These are phyloP conservation scores for Xylaria flabelliformis DNA, from an alignment of 495 filamentous ascomycete genomes.

Conservation along the genomic window DNA sequence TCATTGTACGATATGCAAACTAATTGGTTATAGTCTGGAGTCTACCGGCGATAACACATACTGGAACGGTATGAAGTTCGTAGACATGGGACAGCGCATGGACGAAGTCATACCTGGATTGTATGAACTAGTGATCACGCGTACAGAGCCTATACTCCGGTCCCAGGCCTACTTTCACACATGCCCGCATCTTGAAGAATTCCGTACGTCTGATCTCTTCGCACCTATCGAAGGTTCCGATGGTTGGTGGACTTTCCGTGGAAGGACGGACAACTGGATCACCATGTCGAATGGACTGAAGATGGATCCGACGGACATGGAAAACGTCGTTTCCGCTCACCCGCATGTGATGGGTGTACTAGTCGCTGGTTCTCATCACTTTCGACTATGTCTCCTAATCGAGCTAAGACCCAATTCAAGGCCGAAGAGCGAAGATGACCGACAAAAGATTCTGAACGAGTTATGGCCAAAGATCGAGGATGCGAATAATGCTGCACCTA, in stretches of 20 bases:
- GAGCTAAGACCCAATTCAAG: slow-evolving; percentile 41
- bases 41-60: slow-evolving; percentile 31
- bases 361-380: slow-evolving; percentile 52
- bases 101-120: slow-evolving; percentile 39
- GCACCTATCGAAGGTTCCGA: slow-evolving; percentile 46
- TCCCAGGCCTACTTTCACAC: slow-evolving; percentile 43
- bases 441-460: slow-evolving; percentile 1
- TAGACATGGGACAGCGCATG: slow-evolving; percentile 41
- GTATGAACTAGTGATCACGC: slow-evolving; percentile 39
- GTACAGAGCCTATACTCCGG: slow-evolving; percentile 32
- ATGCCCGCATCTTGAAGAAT: slow-evolving; percentile 54
- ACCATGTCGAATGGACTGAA: slow-evolving; percentile 65
- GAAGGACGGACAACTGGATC: slow-evolving; percentile 61
- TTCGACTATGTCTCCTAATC: slow-evolving; percentile 54
- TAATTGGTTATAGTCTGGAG: slow-evolving; percentile 25
- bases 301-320: slow-evolving; percentile 57
- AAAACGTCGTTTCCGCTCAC: slow-evolving; percentile 47
- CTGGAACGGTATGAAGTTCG: slow-evolving; percentile 38
- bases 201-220: slow-evolving; percentile 60
- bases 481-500: slow-evolving; percentile 31
- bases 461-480: slow-evolving; percentile 35
- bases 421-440: background rate
- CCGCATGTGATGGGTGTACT: slow-evolving; percentile 48
- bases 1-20: background rate
- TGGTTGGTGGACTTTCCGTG: slow-evolving; percentile 52